Evolutionary conservation across 2,329 filamentous ascomycete species (phyloP).

Genomic region (Lecanicillium sp.): DNA sequence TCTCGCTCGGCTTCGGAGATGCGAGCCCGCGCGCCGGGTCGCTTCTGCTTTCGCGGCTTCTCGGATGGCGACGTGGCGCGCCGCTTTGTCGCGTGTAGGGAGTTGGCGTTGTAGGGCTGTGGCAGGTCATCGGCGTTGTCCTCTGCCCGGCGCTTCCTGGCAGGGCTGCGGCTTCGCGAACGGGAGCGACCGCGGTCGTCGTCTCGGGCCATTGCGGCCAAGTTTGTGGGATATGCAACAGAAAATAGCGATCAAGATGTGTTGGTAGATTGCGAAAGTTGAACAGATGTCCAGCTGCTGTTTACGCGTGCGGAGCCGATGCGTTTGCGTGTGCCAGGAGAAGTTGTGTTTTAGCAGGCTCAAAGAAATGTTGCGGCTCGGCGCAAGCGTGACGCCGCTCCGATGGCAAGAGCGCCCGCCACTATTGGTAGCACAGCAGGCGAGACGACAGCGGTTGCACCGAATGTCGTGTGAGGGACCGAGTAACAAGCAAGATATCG

Average conservation of each 20-base stretch:
- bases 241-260: background rate
- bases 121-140: conserved; percentile 40
- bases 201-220: conserved; percentile 14
- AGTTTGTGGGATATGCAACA: background rate
- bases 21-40: conserved; percentile 59
- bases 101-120: conserved; percentile 55
- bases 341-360: background rate
- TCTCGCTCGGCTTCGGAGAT: conserved; percentile 63
- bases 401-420: background rate
- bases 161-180: conserved; percentile 14
- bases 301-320: background rate
- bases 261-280: no score
- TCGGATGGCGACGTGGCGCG: conserved; percentile 50
- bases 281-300: no score
- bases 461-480: no score
- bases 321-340: background rate
- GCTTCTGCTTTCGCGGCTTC: conserved; percentile 59
- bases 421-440: no score
- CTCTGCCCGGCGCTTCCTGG: conserved; percentile 26
- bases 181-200: conserved; percentile 1
- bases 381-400: background rate
- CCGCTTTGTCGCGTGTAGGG: conserved; percentile 53
- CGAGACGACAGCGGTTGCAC: background rate
- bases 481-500: no score
- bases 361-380: background rate